phyloP scores from a whole-genome alignment of 352 stramenopile genomes.

The Phytophthora europaea region DNA sequence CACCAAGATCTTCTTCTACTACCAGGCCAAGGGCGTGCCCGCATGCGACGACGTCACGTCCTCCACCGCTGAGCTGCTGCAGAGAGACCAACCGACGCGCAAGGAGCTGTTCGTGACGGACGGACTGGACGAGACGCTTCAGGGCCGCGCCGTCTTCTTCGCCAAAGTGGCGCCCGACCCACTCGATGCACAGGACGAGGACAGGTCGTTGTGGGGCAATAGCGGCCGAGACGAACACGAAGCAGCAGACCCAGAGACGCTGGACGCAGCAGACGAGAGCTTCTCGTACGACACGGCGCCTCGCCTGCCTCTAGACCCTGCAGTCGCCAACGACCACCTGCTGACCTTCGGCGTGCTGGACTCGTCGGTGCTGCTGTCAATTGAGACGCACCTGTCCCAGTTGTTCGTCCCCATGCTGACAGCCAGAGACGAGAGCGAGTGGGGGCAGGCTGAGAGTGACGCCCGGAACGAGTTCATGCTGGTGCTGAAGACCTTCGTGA shows the following conservation, averaged over 20 bases:
- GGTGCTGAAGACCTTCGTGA: constrained; percentile 81
- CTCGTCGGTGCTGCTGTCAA: constrained; percentile 70
- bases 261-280: constrained; percentile 16
- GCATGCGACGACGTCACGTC: constrained; percentile 9
- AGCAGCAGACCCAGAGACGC: constrained; percentile 33
- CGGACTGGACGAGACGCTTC: constrained; percentile 75
- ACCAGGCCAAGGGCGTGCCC: constrained; percentile 49
- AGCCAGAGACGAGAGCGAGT: constrained; percentile 51
- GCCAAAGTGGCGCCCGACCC: constrained; percentile 59
- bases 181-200: constrained; percentile 9
- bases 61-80: constrained; percentile 26
- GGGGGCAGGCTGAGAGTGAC: constrained; percentile 74
- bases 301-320: constrained; percentile 54
- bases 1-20: constrained; percentile 86
- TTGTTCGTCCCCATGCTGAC: constrained; percentile 74
- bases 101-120: constrained; percentile 89
- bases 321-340: constrained; percentile 76
- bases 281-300: constrained; percentile 27
- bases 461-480: constrained; percentile 88
- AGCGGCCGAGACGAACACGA: constrained; percentile 10
- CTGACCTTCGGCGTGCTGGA: constrained; percentile 80
- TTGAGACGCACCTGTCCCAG: constrained; percentile 79
- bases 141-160: constrained; percentile 79
- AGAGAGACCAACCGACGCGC: constrained; percentile 17
- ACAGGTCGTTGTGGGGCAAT: background rate